Base-by-base conservation (phyloP, 768 basidiomycete species). In the Termitomyces sp. region DNA sequence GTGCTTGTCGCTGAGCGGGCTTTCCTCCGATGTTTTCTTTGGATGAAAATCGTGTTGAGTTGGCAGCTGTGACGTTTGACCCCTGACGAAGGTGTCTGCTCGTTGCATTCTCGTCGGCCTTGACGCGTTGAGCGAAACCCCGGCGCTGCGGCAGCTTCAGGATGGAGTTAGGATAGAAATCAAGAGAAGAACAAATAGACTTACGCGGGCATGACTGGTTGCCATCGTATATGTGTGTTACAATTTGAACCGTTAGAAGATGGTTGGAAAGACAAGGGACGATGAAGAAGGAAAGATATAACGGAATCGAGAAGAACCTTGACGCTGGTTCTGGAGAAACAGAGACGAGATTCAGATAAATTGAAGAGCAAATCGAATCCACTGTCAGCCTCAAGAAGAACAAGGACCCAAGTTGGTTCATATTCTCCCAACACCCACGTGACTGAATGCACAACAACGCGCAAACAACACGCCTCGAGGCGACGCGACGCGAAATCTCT, bases 31-130 rank as follows among this genome's bases (percentile, higher is more conserved):
- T 76, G 60, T 55, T 40, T n/a, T 82, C 79, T 70, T 82, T 82
- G 37, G 79, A 73, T 51, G 80, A 67, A 65, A 83, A 76, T 56
- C 87, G 85, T 60, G 82, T 76, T 48, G 83, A 74, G 47, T 81
- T 83, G 54, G 77, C 66, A 36, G 76, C 66, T 40, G 78, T 70
- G 65, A 74, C 75, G 65, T 77, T 81, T 17, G 87, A 88, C 17
- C 79, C 65, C 66, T 89, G 87, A 61, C 89, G 87, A 40, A 80
- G 69, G 68, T 91, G 87, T 73, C 79, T 84, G 67, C 82, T 84
- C 68, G 81, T 82, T 53, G 90, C 88, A 69, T 93, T 92, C 77
- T 92, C 91, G 71, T 92, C 91, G 63, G 77, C 84, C 73, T 88
- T 91, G 70, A 74, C 76, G 71, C 90, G 88, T 71, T 86, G 86